Conservation (phyloP, 164 flowering plant genomes). For the Tetracentron sinense region DNA sequence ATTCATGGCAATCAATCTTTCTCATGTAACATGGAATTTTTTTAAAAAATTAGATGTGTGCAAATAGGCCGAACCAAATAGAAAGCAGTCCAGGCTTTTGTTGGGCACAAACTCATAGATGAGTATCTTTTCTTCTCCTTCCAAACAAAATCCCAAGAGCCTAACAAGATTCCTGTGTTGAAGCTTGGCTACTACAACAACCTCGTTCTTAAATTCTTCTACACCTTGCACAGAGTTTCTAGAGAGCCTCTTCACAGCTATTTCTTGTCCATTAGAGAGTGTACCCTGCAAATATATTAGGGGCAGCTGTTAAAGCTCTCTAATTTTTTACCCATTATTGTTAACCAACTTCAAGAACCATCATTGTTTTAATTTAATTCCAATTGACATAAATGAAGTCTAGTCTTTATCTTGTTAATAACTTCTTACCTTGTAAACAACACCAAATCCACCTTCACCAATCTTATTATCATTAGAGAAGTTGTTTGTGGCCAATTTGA, state of each 20-base stretch:
- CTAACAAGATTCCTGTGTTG: conserved; percentile 13
- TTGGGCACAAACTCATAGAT: conserved; percentile 10
- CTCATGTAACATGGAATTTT: background rate
- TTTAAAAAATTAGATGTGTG: background rate
- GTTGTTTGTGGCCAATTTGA: conserved; percentile 13
- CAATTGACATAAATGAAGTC: too few relatives aligned
- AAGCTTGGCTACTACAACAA: conserved; percentile 10
- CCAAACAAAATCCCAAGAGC: conserved; percentile 11
- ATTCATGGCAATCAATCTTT: too few relatives aligned
- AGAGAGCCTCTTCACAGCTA: conserved; percentile 18
- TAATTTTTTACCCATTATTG: too few relatives aligned
- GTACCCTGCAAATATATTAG: conserved; percentile 6
- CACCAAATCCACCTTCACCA: too few relatives aligned
- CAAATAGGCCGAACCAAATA: conserved; percentile 2
- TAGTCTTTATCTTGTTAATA: too few relatives aligned
- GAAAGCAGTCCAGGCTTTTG: background rate
- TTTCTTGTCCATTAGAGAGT: conserved; percentile 14
- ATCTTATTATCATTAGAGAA: conserved; percentile 19
- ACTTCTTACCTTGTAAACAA: too few relatives aligned
- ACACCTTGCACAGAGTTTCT: conserved; percentile 1
- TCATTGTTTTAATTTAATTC: too few relatives aligned
- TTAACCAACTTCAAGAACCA: too few relatives aligned
- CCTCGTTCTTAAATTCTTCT: conserved; percentile 8
- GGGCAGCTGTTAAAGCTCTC: background rate
- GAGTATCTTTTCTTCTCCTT: conserved; percentile 12